These are phyloP conservation scores for Psilocybe sp. DNA, from an alignment of 768 basidiomycete species.

Conservation along the genomic window DNA sequence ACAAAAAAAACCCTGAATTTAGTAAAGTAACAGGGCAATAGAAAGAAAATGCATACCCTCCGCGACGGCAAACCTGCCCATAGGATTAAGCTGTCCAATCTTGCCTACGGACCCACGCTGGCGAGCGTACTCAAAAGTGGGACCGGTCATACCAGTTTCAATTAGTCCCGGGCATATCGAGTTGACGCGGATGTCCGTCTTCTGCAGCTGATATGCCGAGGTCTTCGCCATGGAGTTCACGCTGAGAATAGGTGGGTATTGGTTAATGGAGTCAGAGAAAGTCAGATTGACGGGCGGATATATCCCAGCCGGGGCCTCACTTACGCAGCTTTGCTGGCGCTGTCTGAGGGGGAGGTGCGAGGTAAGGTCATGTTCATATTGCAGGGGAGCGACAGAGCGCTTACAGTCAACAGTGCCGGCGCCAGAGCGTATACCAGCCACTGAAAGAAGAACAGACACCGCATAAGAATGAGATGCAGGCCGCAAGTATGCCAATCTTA, in stretches of 20 bases:
- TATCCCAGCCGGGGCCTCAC: slow-evolving; percentile 21
- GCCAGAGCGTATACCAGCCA: slow-evolving; percentile 80
- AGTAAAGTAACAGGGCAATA: neutral
- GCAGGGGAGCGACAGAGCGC: slow-evolving; percentile 18
- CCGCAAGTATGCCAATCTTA: slow-evolving; percentile 27
- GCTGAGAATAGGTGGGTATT: slow-evolving; percentile 41
- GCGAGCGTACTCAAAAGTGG: slow-evolving; percentile 76
- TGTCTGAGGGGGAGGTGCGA: slow-evolving; percentile 47
- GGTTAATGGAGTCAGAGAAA: neutral
- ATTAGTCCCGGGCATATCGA: slow-evolving; percentile 90
- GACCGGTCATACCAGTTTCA: slow-evolving; percentile 87
- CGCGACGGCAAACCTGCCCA: slow-evolving; percentile 78
- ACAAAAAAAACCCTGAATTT: slow-evolving; percentile 9
- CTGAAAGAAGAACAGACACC: slow-evolving; percentile 32
- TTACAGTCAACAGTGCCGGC: slow-evolving; percentile 81
- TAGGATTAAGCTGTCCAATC: slow-evolving; percentile 82
- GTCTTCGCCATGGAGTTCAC: slow-evolving; percentile 90
- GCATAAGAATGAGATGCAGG: neutral
- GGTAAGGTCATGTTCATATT: neutral
- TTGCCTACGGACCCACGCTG: slow-evolving; percentile 68
- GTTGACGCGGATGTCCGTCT: slow-evolving; percentile 85
- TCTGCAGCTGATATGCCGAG: slow-evolving; percentile 73
- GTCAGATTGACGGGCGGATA: neutral
- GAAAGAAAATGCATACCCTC: slow-evolving; percentile 50
- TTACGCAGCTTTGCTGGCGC: slow-evolving; percentile 91